Base-by-base conservation (phyloP, 108 stramenopile genomes). In the Stephanodiscus triporus region DNA sequence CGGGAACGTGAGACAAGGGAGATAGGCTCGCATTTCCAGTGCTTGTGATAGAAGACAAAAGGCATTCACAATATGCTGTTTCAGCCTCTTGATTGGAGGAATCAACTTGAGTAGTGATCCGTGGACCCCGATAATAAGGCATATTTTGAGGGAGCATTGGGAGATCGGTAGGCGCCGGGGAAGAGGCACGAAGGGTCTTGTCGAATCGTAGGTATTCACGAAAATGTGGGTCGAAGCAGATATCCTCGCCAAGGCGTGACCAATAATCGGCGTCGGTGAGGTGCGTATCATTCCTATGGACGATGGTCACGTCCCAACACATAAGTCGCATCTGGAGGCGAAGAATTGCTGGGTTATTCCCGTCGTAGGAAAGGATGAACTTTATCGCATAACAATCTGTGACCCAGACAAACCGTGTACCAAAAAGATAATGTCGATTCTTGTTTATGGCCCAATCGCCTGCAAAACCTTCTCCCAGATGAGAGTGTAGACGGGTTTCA, bases 91-190 rank as follows among this genome's bases (percentile, higher is more conserved):
- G 9, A 7, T 4, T 4, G 4, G 49, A 4, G 19, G 19, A 4
- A 2, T 50, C 49, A 20, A 4, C 20, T 9, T 4, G 4, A 6
- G 55, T 11, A 4, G 55, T 5, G 4, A 24, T 26, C 3, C 8
- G 9, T 26, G 23, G 23, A 24, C 24, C 23, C 2, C 24, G 23
- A 8, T 56, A 56, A 24, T 56, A 56, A 2, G 55, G 55, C 55
- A 56, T 56, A 24, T 56, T 56, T 26, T 56, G 23, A 2, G 55
- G 55, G 11, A 11, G 23, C 55, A 56, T 56, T 56, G 55, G 19
- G 6, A 56, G 8, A 50, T 50, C 49, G 49, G 19, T 50, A 2
- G 49, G 49, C 2, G 49, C 20, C 20, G 9, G 49, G 9, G 4
- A 4, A 6, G 36, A 6, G 6, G 6, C 36, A 6, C 6, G 36